Conservation (phyloP, 371 early-diverging fungal genomes). For the Syncephalis plumigaleata region DNA sequence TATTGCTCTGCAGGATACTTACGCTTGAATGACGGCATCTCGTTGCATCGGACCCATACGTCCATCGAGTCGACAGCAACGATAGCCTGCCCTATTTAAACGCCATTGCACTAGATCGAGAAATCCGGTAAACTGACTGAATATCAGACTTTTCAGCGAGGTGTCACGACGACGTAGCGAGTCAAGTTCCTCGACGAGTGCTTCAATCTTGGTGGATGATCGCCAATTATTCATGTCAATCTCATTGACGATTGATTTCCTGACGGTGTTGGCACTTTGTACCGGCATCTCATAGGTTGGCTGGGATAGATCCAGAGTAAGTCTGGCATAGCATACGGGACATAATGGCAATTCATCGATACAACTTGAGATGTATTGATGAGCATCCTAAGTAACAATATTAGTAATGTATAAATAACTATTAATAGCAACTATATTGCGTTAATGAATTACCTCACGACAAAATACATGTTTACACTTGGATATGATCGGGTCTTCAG, state of each 20-base stretch:
- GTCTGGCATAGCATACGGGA: constrained; percentile 63
- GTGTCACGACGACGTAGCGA: constrained; percentile 54
- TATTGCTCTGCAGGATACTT: constrained; percentile 2
- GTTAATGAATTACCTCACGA: constrained; percentile 36
- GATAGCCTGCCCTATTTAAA: constrained; percentile 82
- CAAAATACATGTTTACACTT: constrained; percentile 88
- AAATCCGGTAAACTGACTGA: constrained; percentile 87
- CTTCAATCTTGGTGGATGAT: constrained; percentile 80
- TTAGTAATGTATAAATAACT: too few species aligned
- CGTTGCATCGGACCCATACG: constrained; percentile 76
- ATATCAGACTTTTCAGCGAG: constrained; percentile 70
- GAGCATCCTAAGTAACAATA: constrained; percentile 14
- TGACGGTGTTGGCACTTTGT: constrained; percentile 16
- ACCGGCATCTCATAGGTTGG: constrained; percentile 20
- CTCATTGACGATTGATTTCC: constrained; percentile 75
- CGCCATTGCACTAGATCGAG: constrained; percentile 89
- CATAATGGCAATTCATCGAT: constrained; percentile 41
- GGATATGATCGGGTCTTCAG: constrained; percentile 78
- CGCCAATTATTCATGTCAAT: constrained; percentile 79
- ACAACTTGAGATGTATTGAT: constrained; percentile 27
- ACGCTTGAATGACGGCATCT: constrained; percentile 51
- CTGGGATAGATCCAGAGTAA: constrained; percentile 74
- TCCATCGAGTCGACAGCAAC: constrained; percentile 86
- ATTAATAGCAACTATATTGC: too few species aligned
- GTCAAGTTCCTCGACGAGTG: constrained; percentile 78